Evolutionary conservation across 208 protist genomes (phyloP).

Genomic region (Wallacemonas collosoma): DNA sequence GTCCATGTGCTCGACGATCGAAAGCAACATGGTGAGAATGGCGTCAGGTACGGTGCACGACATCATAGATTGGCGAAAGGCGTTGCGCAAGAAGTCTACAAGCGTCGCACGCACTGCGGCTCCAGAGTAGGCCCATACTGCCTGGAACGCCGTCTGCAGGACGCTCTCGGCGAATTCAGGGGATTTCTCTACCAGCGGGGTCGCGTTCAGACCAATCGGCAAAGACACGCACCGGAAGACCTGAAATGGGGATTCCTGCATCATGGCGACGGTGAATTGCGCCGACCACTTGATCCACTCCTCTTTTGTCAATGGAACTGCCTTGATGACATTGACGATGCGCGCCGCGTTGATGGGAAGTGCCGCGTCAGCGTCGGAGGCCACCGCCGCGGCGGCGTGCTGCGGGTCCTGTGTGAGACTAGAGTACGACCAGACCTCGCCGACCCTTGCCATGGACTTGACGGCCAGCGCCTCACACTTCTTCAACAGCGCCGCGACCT

Average conservation of each 20-base stretch:
- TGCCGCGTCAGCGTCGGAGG: constrained; percentile 48
- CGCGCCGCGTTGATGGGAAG: constrained; percentile 66
- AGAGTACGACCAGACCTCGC: constrained; percentile 61
- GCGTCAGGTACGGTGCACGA: constrained; percentile 71
- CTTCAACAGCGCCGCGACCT: constrained; percentile 54
- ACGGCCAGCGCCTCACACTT: constrained; percentile 60
- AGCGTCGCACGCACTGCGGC: constrained; percentile 57
- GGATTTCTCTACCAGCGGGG: constrained; percentile 68
- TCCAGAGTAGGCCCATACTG: constrained; percentile 75
- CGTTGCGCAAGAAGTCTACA: constrained; percentile 64
- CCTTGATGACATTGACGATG: constrained; percentile 58
- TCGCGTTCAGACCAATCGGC: constrained; percentile 62
- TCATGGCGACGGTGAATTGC: constrained; percentile 62
- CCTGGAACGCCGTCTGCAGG: constrained; percentile 71
- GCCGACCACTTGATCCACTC: constrained; percentile 81
- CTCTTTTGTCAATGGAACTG: constrained; percentile 68
- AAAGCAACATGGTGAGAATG: constrained; percentile 64
- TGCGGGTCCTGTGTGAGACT: constrained; percentile 42
- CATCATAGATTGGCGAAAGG: constrained; percentile 62
- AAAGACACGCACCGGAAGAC: constrained; percentile 83
- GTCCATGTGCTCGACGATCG: constrained; percentile 88
- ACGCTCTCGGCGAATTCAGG: constrained; percentile 67
- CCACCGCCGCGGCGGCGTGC: constrained; percentile 1
- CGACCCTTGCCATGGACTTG: constrained; percentile 51
- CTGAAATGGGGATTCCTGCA: constrained; percentile 85